Base-by-base conservation (phyloP, 129 eudicot species). In the Lactuca saligna region DNA sequence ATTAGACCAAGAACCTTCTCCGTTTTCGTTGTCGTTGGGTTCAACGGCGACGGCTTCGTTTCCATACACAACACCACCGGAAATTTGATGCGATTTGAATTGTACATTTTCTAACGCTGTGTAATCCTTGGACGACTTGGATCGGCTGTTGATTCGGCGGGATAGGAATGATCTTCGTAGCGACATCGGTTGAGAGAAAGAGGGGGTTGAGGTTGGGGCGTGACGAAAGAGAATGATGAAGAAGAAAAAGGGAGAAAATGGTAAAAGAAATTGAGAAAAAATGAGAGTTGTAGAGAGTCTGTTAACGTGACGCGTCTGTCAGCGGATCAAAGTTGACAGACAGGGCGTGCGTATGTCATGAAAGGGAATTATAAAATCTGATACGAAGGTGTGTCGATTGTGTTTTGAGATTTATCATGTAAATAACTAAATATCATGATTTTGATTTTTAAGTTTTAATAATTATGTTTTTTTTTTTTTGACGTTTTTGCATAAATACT, bases 1-100 rank as follows among this genome's bases (percentile, higher is more conserved):
- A 17, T 65, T 54, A 54, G 88, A 58, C 98, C 98, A 92, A 57
- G 85, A 75, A 39, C 49, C 82, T 49, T 69, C 64, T 8, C 69
- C 69, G 61, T 37, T 72, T 6, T 38, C 37, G 59, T 29, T 60
- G 48, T 54, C 44, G 34, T 49, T 80, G 31, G 82, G 33, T 35
- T 55, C 69, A 54, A 29, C 69, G 13, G 61, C 41, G 72, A 34
- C 82, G 80, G 61, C 76, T 15, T 51, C 67, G 35, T 9, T 58
- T 17, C 38, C 75, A 53, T 58, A 15, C 38, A 54, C 46, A 63
- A 9, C 46, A 8, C 4, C 17, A n/a, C 29, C n/a, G 17, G 63
- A 44, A 20, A n/a, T 20, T 8, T 66, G 6, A 10, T 17, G 53
- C 48, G 73, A 32, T 70, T 80, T 72, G 72, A 68, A 79, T 25